Base-by-base conservation (phyloP, 1,139 yeast species). In the Oligophagozyma castellii region DNA sequence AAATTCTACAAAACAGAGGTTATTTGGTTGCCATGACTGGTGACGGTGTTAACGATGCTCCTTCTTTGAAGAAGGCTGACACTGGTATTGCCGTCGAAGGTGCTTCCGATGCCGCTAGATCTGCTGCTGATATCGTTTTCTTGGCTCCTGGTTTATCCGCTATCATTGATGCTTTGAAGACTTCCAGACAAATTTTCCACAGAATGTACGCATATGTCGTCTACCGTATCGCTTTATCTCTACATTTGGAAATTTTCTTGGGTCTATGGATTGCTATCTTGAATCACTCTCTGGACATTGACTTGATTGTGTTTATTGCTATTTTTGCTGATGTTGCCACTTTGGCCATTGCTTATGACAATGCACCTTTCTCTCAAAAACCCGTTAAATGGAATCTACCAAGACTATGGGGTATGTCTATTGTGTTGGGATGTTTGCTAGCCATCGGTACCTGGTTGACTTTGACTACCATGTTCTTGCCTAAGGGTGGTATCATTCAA, bases 321-420 rank as follows among this genome's bases (percentile, higher is more conserved):
- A 78, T 81, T 58, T 81, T 81, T 59, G 94, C 93, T 57, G 93
- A 81, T 67, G 92, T 81, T 67, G 94, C 94, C 43, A 81, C 94
- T 51, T 67, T 81, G 57, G 86, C 94, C 45, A 80, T 81, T 71
- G 94, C 93, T 62, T 81, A 81, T 64, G 94, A 81, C 64, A 79
- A 89, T 52, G 98, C 98, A 65, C 98, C 96, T 56, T 89, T 70
- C 70, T 92, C 89, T 61, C 93, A 83, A 61, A 67, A 68, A 56
- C 98, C 98, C 51, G 96, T 89, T 56, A 89, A 89, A 67, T 89
- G 98, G 98, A 86, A 89, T 76, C 67, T 86, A 57, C 93, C 93
- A 64, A 78, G 93, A 75, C 69, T 81, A 62, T 81, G 94, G 94
- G 93, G 92, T 72, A 79, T 81, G 89, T 79, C 93, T 48, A 70